Percentiles rank a stretch among this genome's conserved stretches.
Conservation (phyloP, 371 early-diverging fungal species). For the Mortierella sp. region DNA sequence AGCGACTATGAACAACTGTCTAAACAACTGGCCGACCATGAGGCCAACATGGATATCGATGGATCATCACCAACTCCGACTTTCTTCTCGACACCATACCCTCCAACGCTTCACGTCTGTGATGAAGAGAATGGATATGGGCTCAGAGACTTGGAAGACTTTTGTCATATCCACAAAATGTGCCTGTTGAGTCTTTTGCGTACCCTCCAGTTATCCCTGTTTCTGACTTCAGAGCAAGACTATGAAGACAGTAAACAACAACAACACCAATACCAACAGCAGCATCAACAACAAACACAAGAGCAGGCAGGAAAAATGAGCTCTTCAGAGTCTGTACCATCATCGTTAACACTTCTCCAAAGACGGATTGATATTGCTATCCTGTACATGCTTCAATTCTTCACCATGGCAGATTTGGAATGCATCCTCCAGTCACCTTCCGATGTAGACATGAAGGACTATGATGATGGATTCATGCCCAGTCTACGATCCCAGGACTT, state of each 20-base stretch:
- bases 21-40: not conserved
- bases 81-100: not conserved
- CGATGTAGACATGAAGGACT: conserved; percentile 51
- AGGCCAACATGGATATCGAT: not conserved
- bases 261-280: not conserved
- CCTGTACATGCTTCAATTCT: conserved; percentile 19
- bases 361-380: conserved; percentile 20
- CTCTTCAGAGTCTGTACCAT: not conserved
- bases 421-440: conserved; percentile 16
- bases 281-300: not conserved
- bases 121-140: conserved; percentile 18
- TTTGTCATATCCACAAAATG: conserved; percentile 26
- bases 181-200: conserved; percentile 31
- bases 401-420: conserved; percentile 19
- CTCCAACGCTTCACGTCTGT: conserved; percentile 26
- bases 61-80: not conserved
- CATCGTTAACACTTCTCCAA: not conserved
- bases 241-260: not conserved
- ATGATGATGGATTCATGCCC: conserved; percentile 8
- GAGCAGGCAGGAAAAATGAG: not conserved
- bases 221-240: not conserved
- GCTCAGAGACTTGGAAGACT: conserved; percentile 17
- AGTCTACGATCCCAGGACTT: conserved; percentile 14
- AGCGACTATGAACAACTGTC: conserved; percentile 3
- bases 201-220: conserved; percentile 9